Percentiles rank a stretch among this genome's conserved stretches.
Evolutionary conservation across 78 protist species (phyloP).

Genomic region (Speleostelium caveatum): DNA sequence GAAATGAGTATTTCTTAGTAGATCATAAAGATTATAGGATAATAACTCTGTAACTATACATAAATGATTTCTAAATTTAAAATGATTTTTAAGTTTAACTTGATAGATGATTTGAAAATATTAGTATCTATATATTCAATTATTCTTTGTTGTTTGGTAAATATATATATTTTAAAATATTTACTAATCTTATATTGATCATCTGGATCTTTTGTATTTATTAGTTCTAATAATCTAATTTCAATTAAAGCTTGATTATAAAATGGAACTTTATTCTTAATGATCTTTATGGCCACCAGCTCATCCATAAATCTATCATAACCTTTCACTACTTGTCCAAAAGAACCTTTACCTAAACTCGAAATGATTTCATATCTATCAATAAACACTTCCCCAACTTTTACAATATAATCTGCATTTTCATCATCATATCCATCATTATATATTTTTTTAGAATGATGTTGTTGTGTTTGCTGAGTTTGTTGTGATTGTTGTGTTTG

Average conservation of each 20-base stretch:
- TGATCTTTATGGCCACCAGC: conserved; percentile 94
- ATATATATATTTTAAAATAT: background rate
- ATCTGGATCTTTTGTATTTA: conserved; percentile 81
- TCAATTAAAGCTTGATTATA: conserved; percentile 89
- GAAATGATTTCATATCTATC: conserved; percentile 71
- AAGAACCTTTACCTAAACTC: conserved; percentile 94
- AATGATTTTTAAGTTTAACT: conserved; percentile 76
- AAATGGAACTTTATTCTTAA: conserved; percentile 91
- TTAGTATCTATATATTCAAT: background rate
- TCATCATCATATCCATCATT: conserved; percentile 76
- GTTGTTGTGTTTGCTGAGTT: background rate
- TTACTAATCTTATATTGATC: conserved; percentile 70
- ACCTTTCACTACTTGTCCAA: conserved; percentile 95
- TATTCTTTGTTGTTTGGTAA: background rate
- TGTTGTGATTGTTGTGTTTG: background rate
- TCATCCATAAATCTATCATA: conserved; percentile 59
- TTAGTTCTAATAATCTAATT: conserved; percentile 77
- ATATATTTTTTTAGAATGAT: background rate
- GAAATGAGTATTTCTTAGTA: conserved; percentile 88
- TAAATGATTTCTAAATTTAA: conserved; percentile 73
- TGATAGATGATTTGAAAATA: background rate
- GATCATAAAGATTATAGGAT: conserved; percentile 94
- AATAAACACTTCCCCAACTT: conserved; percentile 49
- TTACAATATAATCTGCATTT: conserved; percentile 78
- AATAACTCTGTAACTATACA: conserved; percentile 88